Percentiles rank a stretch among this genome's conserved stretches.
phyloP scores from a whole-genome alignment of 2,329 filamentous ascomycete genomes.

The Monosporascus sp. region DNA sequence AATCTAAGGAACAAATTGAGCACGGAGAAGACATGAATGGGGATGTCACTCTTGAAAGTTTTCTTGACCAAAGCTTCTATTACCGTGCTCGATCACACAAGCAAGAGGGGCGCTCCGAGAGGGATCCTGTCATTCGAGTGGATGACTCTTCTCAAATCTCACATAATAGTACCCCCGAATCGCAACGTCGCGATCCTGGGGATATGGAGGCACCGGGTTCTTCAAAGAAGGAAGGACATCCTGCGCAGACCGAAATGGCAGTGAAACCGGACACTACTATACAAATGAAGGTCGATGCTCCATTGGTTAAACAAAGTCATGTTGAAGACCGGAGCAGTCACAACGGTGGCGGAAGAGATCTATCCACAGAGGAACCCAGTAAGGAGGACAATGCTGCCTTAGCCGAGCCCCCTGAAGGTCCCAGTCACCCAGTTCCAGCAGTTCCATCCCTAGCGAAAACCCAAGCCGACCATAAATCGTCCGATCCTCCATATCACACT shows the following conservation, averaged over 20 bases:
- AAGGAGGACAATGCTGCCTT: not conserved
- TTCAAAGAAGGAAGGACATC: not conserved
- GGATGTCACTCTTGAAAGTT: slow-evolving; percentile 15
- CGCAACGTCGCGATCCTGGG: slow-evolving; percentile 1
- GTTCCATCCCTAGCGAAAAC: not conserved
- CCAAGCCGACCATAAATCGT: not conserved
- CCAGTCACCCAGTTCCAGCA: not conserved
- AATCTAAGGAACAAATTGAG: not conserved
- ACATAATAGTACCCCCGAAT: slow-evolving; percentile 1
- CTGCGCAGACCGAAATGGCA: no score
- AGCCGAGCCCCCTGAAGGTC: not conserved
- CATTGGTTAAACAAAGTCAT: no score
- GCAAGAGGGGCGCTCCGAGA: slow-evolving; percentile 1
- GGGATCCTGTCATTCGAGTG: not conserved
- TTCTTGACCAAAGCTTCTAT: slow-evolving; percentile 22
- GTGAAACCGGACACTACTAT: no score
- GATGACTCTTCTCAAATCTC: not conserved
- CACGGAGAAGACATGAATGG: slow-evolving; percentile 4
- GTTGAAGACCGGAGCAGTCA: not conserved
- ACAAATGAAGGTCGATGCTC: no score
- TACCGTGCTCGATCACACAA: slow-evolving; percentile 19
- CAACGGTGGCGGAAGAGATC: not conserved
- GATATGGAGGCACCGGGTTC: slow-evolving; percentile 1
- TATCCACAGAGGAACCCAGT: not conserved
- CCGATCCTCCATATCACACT: not conserved